These are phyloP conservation scores for Entomortierella parvispora DNA, from an alignment of 192 early-diverging fungal species.

Conservation along the genomic window DNA sequence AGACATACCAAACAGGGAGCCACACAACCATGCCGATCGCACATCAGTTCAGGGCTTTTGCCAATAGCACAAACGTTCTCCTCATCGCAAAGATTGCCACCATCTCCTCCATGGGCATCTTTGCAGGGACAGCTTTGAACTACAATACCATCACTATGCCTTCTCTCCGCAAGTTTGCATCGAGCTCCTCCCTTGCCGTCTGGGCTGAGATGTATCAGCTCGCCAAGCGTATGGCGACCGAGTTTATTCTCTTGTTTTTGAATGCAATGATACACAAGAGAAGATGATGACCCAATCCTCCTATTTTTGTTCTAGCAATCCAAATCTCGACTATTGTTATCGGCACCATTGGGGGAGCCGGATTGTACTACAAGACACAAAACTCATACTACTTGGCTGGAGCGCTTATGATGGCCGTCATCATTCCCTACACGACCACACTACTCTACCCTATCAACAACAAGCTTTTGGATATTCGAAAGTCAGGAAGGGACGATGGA, in stretches of 20 bases:
- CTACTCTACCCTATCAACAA: slow-evolving; percentile 33
- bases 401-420: slow-evolving; percentile 14
- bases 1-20: too few relatives aligned
- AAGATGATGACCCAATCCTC: background rate
- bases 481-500: slow-evolving; percentile 3
- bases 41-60: slow-evolving; percentile 26
- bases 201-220: slow-evolving; percentile 36
- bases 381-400: slow-evolving; percentile 28
- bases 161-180: slow-evolving; percentile 39
- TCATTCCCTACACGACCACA: slow-evolving; percentile 9
- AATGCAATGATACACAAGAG: background rate
- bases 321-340: slow-evolving; percentile 14
- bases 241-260: background rate
- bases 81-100: slow-evolving; percentile 36
- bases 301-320: slow-evolving; percentile 9
- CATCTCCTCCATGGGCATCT: slow-evolving; percentile 40
- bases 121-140: slow-evolving; percentile 28
- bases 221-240: slow-evolving; percentile 16
- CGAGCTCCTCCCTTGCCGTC: slow-evolving; percentile 32
- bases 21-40: slow-evolving; percentile 13
- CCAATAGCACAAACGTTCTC: slow-evolving; percentile 19
- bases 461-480: slow-evolving; percentile 37
- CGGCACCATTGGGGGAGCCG: slow-evolving; percentile 13
- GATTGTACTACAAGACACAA: slow-evolving; percentile 24
- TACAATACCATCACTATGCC: slow-evolving; percentile 36